Evolutionary conservation across 306 rosid species (phyloP), one percentile per base, ranked within the genome.

Genomic region (Argentina anserina): DNA sequence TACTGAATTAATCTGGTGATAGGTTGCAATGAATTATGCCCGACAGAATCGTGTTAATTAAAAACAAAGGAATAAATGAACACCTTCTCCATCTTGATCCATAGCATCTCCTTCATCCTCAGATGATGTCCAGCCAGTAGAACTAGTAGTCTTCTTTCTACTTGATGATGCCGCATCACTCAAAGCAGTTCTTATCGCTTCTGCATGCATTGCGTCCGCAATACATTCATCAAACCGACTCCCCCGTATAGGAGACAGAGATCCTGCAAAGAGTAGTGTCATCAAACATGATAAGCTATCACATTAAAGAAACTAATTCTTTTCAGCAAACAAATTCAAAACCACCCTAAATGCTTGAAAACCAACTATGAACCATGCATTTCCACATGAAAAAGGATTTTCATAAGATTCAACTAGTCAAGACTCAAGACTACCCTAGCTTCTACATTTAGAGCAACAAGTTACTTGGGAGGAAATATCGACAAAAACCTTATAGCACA

Each of bases 91-190:
- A 79, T 91, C 96, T 74, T 88, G 90, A 56, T 88, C 95, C 89
- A 85, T 87, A 71, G 91, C 80, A 76, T 91, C 99, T 45, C 74
- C 82, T 77, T 95, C 99, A 76, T 95, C 99, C 78, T 95, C 99
- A 25, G 97, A 91, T 43, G 97, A 89, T 15, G 89, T 80, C 99
- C 99, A 95, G 72, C 97, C 94, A 78, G 88, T 70, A 31, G 88
- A 79, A 78, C 72, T 82, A 21, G 67, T 76, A 25, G 37, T 15
- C 61, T 75, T 81, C 34, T 80, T 83, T 66, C 67, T 78, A 79
- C 99, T 88, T 68, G 96, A 86, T 59, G 97, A 88, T 67, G 96
- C 92, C 76, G 79, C 92, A 43, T 91, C 97, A 76, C 47, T 80
- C 85, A 91, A 80, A 49, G 98, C 99, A 74, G 81, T 83, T 74